Evolutionary conservation across 345 rosid species (phyloP), one percentile per base, ranked within the genome.

Genomic region (Jatropha curcas): DNA sequence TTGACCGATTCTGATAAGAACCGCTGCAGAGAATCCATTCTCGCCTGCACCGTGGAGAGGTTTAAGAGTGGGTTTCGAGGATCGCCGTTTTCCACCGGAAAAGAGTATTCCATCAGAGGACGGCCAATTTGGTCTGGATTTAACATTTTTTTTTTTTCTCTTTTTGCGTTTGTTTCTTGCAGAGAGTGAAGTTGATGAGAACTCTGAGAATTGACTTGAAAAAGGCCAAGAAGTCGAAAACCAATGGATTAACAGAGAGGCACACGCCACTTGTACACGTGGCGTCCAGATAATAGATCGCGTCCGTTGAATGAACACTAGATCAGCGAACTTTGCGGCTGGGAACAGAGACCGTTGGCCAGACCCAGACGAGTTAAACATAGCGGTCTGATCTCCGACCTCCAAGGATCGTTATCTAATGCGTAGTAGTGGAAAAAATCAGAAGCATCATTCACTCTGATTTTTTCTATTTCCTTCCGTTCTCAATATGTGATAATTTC

Each of bases 1-100:
- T 74, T 80, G 77, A 86, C 71, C 35, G 92, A 83, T 48, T 78
- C 80, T 43, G 80, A 67, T 13, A 88, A 71, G 68, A 86, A 80
- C 3, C 65, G 73, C 30, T 83, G 88, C 17, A 86, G 70, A 12
- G 83, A 70, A 64, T 84, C 92, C 87, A 88, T 84, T 67, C 86
- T 80, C 19, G 43, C 14, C 8, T 74, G 67, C 28, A 86, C 77
- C 0, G 72, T 37, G 1, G 83, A 80, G 16, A 88, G 85, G 62
- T 87, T 87, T 41, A 14, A 25, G 13, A 85, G 81, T 1, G 84
- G 82, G 17, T 46, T 45, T 4, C 71, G 52, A 0, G 71, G 82
- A 65, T 79, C 83, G 19, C 43, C 31, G 24, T 1, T 28, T 4
- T 58, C 53, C 13, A 37, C 43, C 46, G 48, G 69, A 27, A 52